Evolutionary conservation across 1,284 basidiomycete genomes (phyloP).

Genomic region (Hortiboletus rubellus): DNA sequence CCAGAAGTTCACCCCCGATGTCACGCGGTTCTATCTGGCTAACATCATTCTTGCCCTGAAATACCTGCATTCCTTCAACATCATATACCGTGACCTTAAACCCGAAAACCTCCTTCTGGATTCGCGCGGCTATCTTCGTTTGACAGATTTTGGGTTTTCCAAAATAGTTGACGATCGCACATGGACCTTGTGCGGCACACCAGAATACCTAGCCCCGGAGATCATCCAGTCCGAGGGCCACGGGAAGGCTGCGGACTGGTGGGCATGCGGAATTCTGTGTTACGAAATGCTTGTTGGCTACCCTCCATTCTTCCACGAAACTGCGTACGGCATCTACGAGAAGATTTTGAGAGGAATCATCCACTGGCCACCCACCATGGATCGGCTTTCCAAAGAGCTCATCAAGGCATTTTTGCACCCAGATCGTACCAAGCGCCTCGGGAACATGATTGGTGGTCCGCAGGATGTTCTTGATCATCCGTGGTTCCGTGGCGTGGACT

Average conservation of each 20-base stretch:
- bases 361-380: conserved; percentile 90
- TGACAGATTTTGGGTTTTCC: conserved; percentile 98
- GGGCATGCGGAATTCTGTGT: conserved; percentile 94
- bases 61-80: conserved; percentile 97
- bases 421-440: conserved; percentile 89
- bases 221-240: conserved; percentile 97
- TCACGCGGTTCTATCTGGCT: conserved; percentile 98
- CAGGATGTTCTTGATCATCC: conserved; percentile 92
- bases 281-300: conserved; percentile 98
- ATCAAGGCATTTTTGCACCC: conserved; percentile 90
- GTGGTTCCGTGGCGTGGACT: conserved; percentile 94
- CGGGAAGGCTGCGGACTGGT: conserved; percentile 99
- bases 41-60: conserved; percentile 95
- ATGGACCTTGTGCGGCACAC: conserved; percentile 98
- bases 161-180: conserved; percentile 99
- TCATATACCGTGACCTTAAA: conserved; percentile 98
- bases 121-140: conserved; percentile 93
- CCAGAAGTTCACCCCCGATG: conserved; percentile 94
- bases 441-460: conserved; percentile 92
- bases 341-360: conserved; percentile 92
- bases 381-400: conserved; percentile 71
- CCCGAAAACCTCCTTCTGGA: conserved; percentile 96
- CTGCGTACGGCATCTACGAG: conserved; percentile 94
- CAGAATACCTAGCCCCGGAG: conserved; percentile 94
- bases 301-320: conserved; percentile 92